A percentile compares a stretch with the other conserved stretches of the same genome.
Conservation (phyloP, 1,284 basidiomycete species). For the Apiotrichum gamsii region DNA sequence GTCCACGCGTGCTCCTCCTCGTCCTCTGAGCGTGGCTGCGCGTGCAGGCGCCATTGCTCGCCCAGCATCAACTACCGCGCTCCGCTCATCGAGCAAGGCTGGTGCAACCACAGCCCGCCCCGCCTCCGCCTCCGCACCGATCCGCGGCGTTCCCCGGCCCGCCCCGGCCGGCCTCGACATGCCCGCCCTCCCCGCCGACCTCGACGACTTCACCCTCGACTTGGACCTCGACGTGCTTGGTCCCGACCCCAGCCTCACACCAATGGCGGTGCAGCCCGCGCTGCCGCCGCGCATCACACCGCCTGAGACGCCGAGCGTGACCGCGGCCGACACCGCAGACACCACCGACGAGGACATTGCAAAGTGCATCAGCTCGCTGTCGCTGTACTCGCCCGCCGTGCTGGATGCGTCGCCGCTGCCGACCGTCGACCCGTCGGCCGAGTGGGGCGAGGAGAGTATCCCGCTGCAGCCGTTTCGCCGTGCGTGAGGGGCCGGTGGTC, state of each 20-base stretch:
- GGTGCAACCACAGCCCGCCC: no score
- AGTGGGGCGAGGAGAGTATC: neutral
- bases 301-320: no score
- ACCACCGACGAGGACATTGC: no score
- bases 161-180: no score
- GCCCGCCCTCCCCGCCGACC: neutral
- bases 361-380: neutral
- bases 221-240: constrained; percentile 10
- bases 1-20: no score
- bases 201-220: neutral
- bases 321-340: no score
- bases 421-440: neutral
- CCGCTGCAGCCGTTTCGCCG: neutral
- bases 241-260: neutral
- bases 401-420: neutral
- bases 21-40: no score
- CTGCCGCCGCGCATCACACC: neutral
- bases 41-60: no score
- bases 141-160: no score
- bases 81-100: no score
- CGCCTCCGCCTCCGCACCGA: neutral
- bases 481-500: no score
- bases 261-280: neutral
- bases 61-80: no score
- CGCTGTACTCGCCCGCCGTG: neutral